Percentiles rank a stretch among this genome's conserved stretches.
Conservation (phyloP, 371 early-diverging fungal genomes). For the Lichtheimia corymbifera region DNA sequence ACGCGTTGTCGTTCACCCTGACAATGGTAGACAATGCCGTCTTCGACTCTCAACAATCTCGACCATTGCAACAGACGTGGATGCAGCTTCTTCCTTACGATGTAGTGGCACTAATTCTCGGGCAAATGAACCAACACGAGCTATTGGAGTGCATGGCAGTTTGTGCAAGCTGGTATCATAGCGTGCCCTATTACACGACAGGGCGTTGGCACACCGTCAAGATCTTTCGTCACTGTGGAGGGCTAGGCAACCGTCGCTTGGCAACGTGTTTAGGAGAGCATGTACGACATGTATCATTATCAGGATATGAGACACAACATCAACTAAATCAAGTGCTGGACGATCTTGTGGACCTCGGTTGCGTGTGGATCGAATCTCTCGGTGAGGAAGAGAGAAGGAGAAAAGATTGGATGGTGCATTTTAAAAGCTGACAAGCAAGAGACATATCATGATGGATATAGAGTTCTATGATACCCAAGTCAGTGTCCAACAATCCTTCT, state of each 20-base stretch:
- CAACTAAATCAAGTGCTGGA: background rate
- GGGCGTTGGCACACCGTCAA: background rate
- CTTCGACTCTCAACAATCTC: too few species aligned
- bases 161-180: background rate
- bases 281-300: background rate
- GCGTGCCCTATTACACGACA: background rate
- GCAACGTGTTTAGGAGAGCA: background rate
- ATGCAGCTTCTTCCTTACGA: background rate
- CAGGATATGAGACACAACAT: background rate
- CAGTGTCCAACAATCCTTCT: background rate
- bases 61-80: too few species aligned
- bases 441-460: background rate
- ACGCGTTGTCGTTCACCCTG: too few species aligned
- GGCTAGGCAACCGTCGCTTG: background rate
- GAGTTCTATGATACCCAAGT: conserved; percentile 2
- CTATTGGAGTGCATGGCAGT: background rate
- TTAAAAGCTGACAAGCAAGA: too few species aligned
- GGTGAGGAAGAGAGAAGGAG: background rate
- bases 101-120: background rate
- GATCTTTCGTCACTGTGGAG: background rate
- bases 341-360: background rate
- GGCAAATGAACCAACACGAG: background rate
- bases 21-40: too few species aligned
- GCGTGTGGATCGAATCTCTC: background rate
- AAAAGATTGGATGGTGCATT: too few species aligned